Evolutionary conservation across 2,329 filamentous ascomycete species (phyloP).

Genomic region (Gliomastix tumulicola): DNA sequence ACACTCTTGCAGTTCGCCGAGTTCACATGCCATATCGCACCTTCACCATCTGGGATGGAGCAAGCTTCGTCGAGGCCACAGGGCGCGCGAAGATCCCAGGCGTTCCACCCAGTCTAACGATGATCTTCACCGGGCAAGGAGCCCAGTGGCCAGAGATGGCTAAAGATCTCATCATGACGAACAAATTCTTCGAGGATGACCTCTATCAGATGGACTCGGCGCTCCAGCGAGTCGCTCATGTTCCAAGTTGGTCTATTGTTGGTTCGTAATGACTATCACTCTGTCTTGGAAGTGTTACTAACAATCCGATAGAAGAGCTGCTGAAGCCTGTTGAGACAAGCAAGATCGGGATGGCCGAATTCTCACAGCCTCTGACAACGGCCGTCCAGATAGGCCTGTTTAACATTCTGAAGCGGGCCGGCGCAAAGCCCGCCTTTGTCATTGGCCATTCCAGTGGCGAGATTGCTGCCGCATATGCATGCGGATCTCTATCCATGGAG

Average conservation of each 20-base stretch:
- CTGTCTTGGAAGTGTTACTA: neutral
- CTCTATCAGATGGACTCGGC: no score
- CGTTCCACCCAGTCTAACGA: neutral
- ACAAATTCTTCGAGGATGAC: neutral
- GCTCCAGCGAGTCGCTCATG: no score
- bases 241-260: no score
- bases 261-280: no score
- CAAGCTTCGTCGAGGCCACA: neutral
- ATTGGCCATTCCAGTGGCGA: constrained; percentile 33
- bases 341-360: constrained; percentile 4
- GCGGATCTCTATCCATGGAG: constrained; percentile 16
- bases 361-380: constrained; percentile 23
- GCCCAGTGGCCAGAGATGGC: constrained; percentile 17
- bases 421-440: constrained; percentile 19
- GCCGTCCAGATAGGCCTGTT: constrained; percentile 31
- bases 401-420: constrained; percentile 21
- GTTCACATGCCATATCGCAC: neutral
- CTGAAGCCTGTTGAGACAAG: neutral
- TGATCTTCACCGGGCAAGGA: constrained; percentile 17
- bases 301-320: neutral
- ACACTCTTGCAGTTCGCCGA: neutral
- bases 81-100: neutral
- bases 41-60: neutral
- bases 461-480: constrained; percentile 31
- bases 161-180: constrained; percentile 12